Percentiles rank a stretch among this genome's conserved stretches.
phyloP scores from a whole-genome alignment of 2,329 filamentous ascomycete genomes.

The Sarocladium kiliense region DNA sequence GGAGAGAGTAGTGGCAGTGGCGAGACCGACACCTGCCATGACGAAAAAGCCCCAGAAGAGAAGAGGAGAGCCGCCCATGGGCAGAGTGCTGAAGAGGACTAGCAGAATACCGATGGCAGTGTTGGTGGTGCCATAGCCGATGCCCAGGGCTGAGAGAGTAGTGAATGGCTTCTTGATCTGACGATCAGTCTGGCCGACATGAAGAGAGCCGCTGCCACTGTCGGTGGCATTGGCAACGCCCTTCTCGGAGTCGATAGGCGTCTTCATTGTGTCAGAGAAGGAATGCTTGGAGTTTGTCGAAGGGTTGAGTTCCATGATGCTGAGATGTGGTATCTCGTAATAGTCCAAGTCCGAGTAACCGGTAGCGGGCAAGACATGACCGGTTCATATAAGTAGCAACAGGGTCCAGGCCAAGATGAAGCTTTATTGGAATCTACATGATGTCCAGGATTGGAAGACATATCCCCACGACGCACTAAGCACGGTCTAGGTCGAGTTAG shows the following conservation, averaged over 20 bases:
- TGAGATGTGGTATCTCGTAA: too few species aligned
- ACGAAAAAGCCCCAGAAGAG: constrained; percentile 21
- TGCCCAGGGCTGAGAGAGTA: constrained; percentile 20
- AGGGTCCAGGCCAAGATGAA: too few species aligned
- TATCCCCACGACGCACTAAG: too few species aligned
- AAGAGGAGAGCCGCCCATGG: not conserved
- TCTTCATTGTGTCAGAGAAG: too few species aligned
- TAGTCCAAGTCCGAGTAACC: too few species aligned
- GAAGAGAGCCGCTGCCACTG: not conserved
- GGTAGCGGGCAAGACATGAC: too few species aligned
- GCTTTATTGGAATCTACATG: too few species aligned
- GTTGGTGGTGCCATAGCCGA: constrained; percentile 21
- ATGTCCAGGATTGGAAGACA: too few species aligned
- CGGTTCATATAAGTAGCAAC: too few species aligned
- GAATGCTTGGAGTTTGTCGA: too few species aligned
- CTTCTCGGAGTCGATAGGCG: not conserved
- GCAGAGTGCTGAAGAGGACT: constrained; percentile 12
- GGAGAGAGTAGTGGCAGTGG: constrained; percentile 17
- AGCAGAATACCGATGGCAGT: constrained; percentile 19
- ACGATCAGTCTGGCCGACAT: constrained; percentile 10
- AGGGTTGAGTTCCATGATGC: too few species aligned
- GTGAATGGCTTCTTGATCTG: constrained; percentile 26
- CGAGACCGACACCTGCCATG: constrained; percentile 19
- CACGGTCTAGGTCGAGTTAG: too few species aligned
- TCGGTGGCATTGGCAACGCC: not conserved